phyloP scores from a whole-genome alignment of 306 rosid genomes.

The Acacia melanoxylon region DNA sequence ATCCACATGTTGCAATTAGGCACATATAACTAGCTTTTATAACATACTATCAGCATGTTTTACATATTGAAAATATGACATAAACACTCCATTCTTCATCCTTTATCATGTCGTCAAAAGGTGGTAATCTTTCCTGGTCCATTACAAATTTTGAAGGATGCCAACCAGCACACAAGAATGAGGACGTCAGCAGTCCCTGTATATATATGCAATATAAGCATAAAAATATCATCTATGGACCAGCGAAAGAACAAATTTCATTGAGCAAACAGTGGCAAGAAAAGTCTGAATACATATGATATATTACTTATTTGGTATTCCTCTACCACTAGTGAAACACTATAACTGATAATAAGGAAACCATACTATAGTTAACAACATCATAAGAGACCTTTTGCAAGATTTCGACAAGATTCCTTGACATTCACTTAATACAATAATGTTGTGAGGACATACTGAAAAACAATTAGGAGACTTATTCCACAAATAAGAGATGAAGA shows the following conservation, averaged over 20 bases:
- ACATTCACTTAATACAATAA: neutral
- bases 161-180: neutral
- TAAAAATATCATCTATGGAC: neutral
- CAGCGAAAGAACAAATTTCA: neutral
- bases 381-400: neutral
- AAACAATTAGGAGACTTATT: neutral
- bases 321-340: neutral
- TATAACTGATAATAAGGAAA: neutral
- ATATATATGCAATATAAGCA: neutral
- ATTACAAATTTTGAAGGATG: neutral
- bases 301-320: neutral
- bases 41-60: neutral
- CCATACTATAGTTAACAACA: neutral
- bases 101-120: neutral
- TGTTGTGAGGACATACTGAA: neutral
- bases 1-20: neutral
- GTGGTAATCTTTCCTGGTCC: neutral
- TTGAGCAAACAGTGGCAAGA: neutral
- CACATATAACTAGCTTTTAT: neutral
- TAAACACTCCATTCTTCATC: neutral
- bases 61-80: neutral
- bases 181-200: neutral
- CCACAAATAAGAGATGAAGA: slow-evolving; percentile 17
- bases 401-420: neutral
- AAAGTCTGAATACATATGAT: neutral